Percentiles rank a stretch among this genome's conserved stretches.
phyloP scores from a whole-genome alignment of 495 filamentous ascomycete genomes.

The Penicillium bovifimosum region DNA sequence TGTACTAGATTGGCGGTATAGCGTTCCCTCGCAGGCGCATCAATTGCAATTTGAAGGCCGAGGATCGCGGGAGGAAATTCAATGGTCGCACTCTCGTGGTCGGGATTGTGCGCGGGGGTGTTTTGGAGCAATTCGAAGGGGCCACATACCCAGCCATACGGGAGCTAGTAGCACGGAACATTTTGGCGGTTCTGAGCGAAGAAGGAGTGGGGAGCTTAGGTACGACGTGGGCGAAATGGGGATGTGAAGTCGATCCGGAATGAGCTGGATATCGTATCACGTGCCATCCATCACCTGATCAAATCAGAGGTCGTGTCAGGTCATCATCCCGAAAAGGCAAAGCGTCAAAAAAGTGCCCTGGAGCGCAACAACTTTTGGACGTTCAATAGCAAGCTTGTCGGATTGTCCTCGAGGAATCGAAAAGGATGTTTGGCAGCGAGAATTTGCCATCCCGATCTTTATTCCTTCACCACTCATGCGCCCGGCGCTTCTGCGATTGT shows the following conservation, averaged over 20 bases:
- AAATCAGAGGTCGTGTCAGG: conserved; percentile 5
- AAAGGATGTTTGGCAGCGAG: conserved; percentile 27
- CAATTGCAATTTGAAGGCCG: conserved; percentile 20
- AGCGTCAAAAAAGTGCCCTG: conserved; percentile 14
- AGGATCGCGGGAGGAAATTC: conserved; percentile 17
- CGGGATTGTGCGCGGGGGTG: conserved; percentile 7
- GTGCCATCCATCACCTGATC: conserved; percentile 17
- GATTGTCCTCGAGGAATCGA: conserved; percentile 5
- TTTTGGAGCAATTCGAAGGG: conserved; percentile 3
- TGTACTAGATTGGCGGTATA: background rate
- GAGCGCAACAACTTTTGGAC: conserved; percentile 4
- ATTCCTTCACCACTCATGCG: conserved; percentile 38
- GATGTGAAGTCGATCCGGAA: conserved; percentile 33
- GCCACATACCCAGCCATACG: conserved; percentile 43
- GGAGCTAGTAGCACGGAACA: conserved; percentile 43
- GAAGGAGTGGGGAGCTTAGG: conserved; percentile 25
- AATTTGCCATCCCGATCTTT: conserved; percentile 11
- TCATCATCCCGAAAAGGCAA: conserved; percentile 19
- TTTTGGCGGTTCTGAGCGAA: conserved; percentile 35
- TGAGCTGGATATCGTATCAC: conserved; percentile 17
- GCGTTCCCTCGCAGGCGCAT: background rate
- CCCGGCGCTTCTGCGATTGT: conserved; percentile 49
- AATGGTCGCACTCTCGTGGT: conserved; percentile 9
- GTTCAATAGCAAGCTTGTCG: conserved; percentile 5
- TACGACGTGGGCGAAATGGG: conserved; percentile 25